phyloP scores from a whole-genome alignment of 495 filamentous ascomycete genomes.

The Hyaloscypha finlandica region DNA sequence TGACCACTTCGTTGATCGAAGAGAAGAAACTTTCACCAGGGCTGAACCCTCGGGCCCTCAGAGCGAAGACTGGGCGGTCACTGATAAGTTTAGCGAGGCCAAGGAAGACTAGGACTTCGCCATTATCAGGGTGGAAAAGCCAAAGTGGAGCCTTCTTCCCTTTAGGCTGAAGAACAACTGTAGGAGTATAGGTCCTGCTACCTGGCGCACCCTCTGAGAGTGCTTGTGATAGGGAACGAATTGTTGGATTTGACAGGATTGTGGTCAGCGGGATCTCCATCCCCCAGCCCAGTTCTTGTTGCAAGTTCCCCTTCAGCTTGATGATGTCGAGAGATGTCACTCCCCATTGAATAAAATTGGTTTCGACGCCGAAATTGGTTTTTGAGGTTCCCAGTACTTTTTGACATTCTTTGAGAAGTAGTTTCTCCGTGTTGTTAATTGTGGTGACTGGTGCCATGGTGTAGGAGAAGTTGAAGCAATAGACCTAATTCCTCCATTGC shows the following conservation, averaged over 20 bases:
- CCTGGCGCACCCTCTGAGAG: slow-evolving; percentile 21
- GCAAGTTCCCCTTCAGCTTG: slow-evolving; percentile 31
- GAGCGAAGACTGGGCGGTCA: slow-evolving; percentile 53
- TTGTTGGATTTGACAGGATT: slow-evolving; percentile 45
- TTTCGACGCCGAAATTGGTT: slow-evolving; percentile 36
- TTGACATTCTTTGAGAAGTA: too few relatives aligned
- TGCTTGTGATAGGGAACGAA: slow-evolving; percentile 36
- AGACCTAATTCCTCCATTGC: too few relatives aligned
- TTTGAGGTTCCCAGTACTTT: neutral
- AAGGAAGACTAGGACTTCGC: slow-evolving; percentile 58
- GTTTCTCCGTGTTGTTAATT: too few relatives aligned
- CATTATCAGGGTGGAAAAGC: slow-evolving; percentile 58
- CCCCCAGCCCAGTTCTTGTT: slow-evolving; percentile 26
- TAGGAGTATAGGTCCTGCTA: slow-evolving; percentile 45
- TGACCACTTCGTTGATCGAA: slow-evolving; percentile 21
- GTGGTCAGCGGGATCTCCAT: slow-evolving; percentile 38
- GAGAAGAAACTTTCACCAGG: neutral
- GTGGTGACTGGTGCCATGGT: too few relatives aligned
- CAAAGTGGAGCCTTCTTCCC: slow-evolving; percentile 53
- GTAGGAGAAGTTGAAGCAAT: too few relatives aligned
- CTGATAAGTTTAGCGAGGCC: slow-evolving; percentile 44
- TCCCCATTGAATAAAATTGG: slow-evolving; percentile 43
- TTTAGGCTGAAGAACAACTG: slow-evolving; percentile 43
- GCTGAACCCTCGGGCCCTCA: slow-evolving; percentile 56
- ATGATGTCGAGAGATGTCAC: slow-evolving; percentile 49